Evolutionary conservation across 169 alveolate species (phyloP), one percentile per base, ranked within the genome.

Genomic region (Babesia ovis): DNA sequence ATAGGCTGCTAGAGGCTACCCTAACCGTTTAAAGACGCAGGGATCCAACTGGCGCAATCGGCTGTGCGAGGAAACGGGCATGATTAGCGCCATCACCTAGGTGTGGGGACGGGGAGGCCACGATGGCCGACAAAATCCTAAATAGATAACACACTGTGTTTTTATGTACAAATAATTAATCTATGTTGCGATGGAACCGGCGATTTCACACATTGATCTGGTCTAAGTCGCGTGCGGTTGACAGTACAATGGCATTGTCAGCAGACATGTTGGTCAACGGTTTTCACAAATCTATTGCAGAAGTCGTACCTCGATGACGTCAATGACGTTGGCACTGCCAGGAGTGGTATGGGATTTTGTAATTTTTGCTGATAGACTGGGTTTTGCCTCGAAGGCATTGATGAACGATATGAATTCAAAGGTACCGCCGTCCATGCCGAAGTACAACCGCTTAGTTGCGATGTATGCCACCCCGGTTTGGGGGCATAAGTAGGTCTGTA

Each of bases 381-480:
- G 32, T 9, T 12, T 14, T 25, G 14, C n/a, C 12, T 31, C 23
- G 45, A 31, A 4, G 22, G 42, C 42, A 31, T 77, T 66, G 22
- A 64, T 29, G 42, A 29, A 62, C 11, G 35, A 35, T 8, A 61
- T 46, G 58, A 81, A 81, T 34, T 81, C 83, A 31, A 71, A 72
- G 14, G 89, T 25, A 9, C 89, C 89, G 31, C 89, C 85, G 1
- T 70, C 69, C 68, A 81, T 25, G 58, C 89, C 89, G 50, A 81
- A 81, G 43, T 81, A 81, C 54, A 81, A 29, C 54, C 85, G 25
- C 34, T 81, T 81, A 8, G 89, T 71, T 11, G 81, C 89, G n/a
- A 81, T 67, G 46, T 50, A 81, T n/a, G 85, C 89, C 27, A 50
- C 66, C 0, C 89, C 89, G 12, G 53, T 32, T 9, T 9, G 46